Evolutionary conservation across 805 yeast species (phyloP), one percentile per base, ranked within the genome.

Genomic region (Ogataea degrootiae): DNA sequence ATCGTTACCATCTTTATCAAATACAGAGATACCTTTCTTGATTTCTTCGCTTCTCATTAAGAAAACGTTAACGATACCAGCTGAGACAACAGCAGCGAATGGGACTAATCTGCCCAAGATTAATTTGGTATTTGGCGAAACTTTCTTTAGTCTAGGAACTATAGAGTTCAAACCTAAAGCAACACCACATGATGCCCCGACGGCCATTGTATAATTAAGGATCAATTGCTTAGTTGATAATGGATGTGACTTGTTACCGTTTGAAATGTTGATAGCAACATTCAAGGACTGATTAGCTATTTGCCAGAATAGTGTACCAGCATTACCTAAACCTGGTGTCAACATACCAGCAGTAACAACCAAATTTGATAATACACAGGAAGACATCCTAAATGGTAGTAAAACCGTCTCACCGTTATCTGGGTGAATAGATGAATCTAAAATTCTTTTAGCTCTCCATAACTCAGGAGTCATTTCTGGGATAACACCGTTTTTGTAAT

Each of bases 291-390:
- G 99, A 70, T 94, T 94, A 19, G 97, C 96, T 65, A 94, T 80
- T 70, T 94, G 99, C 99, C 99, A 94, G 69, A 94, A 92, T 21
- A 90, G 64, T 0, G 98, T 92, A 36, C 99, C 99, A 0, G 77
- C 80, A 9, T 90, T 82, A 9, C 96, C 95, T 62, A 94, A 67
- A 47, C 87, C 86, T 7, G 99, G 99, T 1, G 97, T 92, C 55
- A 94, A 77, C 99, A 94, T 94, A 55, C 99, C 99, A 4, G 86
- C 92, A 6, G 98, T 92, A 43, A 94, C 98, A 21, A 92, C 92
- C 67, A 94, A 70, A 66, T 94, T 94, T 11, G 96, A 88, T 45
- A 94, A 72, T 16, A 94, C 99, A 71, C 94, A 89, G 33, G 92
- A 85, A 22, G 97, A 89, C 99, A 94, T 94, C 69, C 99, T 79